Percentiles rank a stretch among this genome's conserved stretches.
Conservation (phyloP, 2,329 filamentous ascomycete species). For the Biscogniauxia mediterranea region DNA sequence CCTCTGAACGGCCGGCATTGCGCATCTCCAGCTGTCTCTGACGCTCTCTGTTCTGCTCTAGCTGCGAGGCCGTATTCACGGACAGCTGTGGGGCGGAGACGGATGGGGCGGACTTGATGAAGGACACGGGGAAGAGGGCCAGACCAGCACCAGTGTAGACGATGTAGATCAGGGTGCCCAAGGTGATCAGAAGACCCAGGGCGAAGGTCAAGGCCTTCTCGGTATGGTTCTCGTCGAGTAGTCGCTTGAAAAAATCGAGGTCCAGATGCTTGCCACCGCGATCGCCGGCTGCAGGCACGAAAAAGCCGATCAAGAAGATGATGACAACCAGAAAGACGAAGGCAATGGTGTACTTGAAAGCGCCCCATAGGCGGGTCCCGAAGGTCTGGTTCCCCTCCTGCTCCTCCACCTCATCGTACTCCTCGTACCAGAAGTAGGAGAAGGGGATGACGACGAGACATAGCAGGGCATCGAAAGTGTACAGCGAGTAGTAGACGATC, state of each 20-base stretch:
- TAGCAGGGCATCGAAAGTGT: conserved; percentile 85
- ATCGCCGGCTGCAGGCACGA: conserved; percentile 76
- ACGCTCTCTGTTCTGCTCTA: conserved; percentile 85
- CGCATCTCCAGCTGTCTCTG: conserved; percentile 89
- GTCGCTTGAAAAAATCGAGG: conserved; percentile 85
- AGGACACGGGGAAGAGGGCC: conserved; percentile 80
- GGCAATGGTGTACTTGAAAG: conserved; percentile 84
- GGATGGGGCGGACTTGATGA: conserved; percentile 89
- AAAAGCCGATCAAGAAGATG: conserved; percentile 90
- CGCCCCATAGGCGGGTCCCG: conserved; percentile 72
- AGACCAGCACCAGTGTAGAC: conserved; percentile 88
- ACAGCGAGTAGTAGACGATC: conserved; percentile 88
- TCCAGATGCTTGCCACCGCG: conserved; percentile 67
- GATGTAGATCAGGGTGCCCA: conserved; percentile 83
- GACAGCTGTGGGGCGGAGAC: conserved; percentile 78
- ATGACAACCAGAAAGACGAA: conserved; percentile 79
- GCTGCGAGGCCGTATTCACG: conserved; percentile 73
- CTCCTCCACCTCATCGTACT: conserved; percentile 87
- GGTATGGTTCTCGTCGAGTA: conserved; percentile 82
- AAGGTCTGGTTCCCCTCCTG: conserved; percentile 75
- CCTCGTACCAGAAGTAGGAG: conserved; percentile 97
- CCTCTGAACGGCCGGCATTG: conserved; percentile 70
- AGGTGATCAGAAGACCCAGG: conserved; percentile 80
- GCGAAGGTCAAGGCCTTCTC: conserved; percentile 91
- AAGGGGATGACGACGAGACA: conserved; percentile 91